Percentiles rank a stretch among this genome's conserved stretches.
Conservation (phyloP, 768 basidiomycete species). For the Lactarius indigo region DNA sequence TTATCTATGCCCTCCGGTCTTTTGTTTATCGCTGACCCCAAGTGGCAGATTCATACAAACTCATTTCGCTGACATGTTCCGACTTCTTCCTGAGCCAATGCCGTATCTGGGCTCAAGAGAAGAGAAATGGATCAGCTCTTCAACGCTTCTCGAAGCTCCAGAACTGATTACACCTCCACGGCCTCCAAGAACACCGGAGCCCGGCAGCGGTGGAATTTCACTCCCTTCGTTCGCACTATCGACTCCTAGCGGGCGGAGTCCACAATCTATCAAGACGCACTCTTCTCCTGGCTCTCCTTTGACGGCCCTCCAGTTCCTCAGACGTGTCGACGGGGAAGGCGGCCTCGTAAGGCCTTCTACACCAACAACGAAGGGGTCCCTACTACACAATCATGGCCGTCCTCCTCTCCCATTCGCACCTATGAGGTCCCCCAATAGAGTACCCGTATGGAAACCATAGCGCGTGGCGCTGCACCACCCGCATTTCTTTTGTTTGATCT, state of each 20-base stretch:
- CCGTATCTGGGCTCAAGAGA: constrained; percentile 45
- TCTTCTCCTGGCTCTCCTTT: constrained; percentile 69
- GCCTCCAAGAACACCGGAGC: constrained; percentile 67
- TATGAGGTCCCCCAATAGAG: constrained; percentile 16
- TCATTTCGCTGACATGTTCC: constrained; percentile 82
- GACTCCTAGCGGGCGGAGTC: constrained; percentile 45
- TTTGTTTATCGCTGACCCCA: constrained; percentile 1
- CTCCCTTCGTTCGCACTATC: constrained; percentile 67
- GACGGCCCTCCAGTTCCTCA: constrained; percentile 79
- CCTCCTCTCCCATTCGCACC: constrained; percentile 6
- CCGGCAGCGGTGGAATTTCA: constrained; percentile 38
- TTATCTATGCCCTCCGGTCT: constrained; percentile 16
- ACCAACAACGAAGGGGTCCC: constrained; percentile 54
- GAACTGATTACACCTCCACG: constrained; percentile 39
- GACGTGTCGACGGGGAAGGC: constrained; percentile 66
- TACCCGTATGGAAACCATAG: constrained; percentile 26
- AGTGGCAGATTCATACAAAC: constrained; percentile 74
- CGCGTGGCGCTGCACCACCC: neutral
- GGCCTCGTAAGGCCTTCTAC: constrained; percentile 52
- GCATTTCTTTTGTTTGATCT: neutral
- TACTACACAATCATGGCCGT: constrained; percentile 3
- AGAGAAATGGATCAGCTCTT: constrained; percentile 83
- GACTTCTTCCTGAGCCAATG: constrained; percentile 62
- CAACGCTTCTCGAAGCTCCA: constrained; percentile 59
- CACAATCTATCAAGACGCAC: constrained; percentile 47